Base-by-base conservation (phyloP, 768 basidiomycete genomes). In the Xanthoconium stramineum region DNA sequence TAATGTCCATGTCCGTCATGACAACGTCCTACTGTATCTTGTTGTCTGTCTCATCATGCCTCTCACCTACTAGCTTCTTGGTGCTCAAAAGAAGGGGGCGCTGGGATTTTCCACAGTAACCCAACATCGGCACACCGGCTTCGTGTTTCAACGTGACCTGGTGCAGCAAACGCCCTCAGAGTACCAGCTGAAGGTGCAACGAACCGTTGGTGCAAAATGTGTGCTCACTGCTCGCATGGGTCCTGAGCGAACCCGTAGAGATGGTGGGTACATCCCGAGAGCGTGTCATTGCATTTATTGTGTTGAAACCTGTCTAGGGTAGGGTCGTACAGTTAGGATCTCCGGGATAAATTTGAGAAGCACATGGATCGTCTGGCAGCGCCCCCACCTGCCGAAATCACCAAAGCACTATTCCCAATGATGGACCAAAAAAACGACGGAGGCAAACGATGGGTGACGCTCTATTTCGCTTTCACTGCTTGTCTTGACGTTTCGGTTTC, bases 381-480 rank as follows among this genome's bases (percentile, higher is more conserved):
- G 15, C 97, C 97, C 2, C 94, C 95, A 20, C 96, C 96, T 14
- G 82, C 86, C 39, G 98, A 98, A 74, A 88, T 96, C 29, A 80
- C 84, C 20, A 99, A 98, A 70, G 92, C 97, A 2, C 76, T 99
- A 84, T 96, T 58, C 97, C 97, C 0, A 90, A 91, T 61, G 97
- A 98, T 69, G 94, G 94, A 4, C 91, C 89, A 8, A 95, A 96
- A 76, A 98, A 98, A 70, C 85, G 96, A 50, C 82, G 97, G 97
- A 63, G 97, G 97, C 13, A 95, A 91, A 77, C 85, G 94, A 94
- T 92, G 53, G 46, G 81, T 72, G 29, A n/a, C n/a, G n/a, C n/a
- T n/a, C n/a, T n/a, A n/a, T n/a, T n/a, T 6, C 20, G 19, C 28
- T 7, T 32, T n/a, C 13, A 37, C 15, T 53, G n/a, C n/a, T n/a